Evolutionary conservation across 1,139 yeast genomes (phyloP).

Genomic region (Lodderomyces jiufengensis): DNA sequence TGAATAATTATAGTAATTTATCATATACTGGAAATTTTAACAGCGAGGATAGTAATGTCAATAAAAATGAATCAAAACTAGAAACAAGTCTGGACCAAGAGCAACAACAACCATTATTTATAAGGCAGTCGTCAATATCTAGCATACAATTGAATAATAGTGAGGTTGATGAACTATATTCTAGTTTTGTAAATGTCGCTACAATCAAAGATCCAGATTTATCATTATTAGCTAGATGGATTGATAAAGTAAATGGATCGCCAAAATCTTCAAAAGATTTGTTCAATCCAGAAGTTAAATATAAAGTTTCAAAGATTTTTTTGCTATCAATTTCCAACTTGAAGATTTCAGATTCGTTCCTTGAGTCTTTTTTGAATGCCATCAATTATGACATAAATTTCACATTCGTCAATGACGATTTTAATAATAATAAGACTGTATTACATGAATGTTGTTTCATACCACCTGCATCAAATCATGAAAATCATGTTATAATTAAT

Average conservation of each 20-base stretch:
- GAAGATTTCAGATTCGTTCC: slow-evolving; percentile 47
- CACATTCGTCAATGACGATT: slow-evolving; percentile 35
- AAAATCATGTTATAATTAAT: slow-evolving; percentile 36
- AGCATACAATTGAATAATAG: slow-evolving; percentile 17
- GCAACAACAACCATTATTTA: slow-evolving; percentile 6
- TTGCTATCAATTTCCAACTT: slow-evolving; percentile 55
- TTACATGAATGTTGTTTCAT: slow-evolving; percentile 48
- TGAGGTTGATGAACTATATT: slow-evolving; percentile 62
- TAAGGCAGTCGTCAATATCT: slow-evolving; percentile 12
- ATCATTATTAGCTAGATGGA: slow-evolving; percentile 46
- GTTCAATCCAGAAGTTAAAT: slow-evolving; percentile 19
- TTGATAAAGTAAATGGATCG: slow-evolving; percentile 39
- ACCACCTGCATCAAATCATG: slow-evolving; percentile 30
- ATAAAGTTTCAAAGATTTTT: slow-evolving; percentile 61
- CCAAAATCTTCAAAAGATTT: slow-evolving; percentile 6
- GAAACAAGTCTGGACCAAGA: neutral
- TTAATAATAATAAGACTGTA: slow-evolving; percentile 39
- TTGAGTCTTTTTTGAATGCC: slow-evolving; percentile 41
- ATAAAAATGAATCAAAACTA: neutral
- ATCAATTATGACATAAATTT: slow-evolving; percentile 44
- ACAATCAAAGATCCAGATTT: slow-evolving; percentile 45
- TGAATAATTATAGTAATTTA: slow-evolving; percentile 9
- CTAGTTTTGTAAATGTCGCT: slow-evolving; percentile 62
- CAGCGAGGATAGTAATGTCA: neutral
- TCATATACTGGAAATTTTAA: neutral